Percentiles rank a stretch among this genome's conserved stretches.
Evolutionary conservation across 225 moss, liverwort and hornwort genomes (phyloP).

Genomic region (Takakia lepidozioides): DNA sequence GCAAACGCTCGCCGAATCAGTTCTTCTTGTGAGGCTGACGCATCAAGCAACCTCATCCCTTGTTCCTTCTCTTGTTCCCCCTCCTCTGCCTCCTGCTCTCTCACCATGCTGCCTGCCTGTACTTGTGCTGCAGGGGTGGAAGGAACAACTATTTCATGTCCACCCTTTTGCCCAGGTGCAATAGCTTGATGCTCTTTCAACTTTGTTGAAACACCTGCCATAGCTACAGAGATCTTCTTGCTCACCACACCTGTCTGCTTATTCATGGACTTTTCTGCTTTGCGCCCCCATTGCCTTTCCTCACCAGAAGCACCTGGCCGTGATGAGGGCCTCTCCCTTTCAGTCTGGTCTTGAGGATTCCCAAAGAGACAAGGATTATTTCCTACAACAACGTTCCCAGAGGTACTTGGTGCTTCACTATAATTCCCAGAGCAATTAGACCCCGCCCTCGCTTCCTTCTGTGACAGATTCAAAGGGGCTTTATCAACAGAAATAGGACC

Average conservation of each 20-base stretch:
- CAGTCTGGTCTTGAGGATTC: neutral
- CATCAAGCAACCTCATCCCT: constrained; percentile 26
- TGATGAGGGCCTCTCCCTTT: neutral
- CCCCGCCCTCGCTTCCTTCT: neutral
- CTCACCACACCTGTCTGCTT: constrained; percentile 31
- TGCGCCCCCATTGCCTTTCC: constrained; percentile 11
- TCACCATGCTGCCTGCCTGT: constrained; percentile 8
- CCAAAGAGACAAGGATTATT: neutral
- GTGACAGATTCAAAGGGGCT: no score
- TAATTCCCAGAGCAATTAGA: neutral
- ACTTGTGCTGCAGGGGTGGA: neutral
- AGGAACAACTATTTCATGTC: no score
- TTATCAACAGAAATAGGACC: neutral
- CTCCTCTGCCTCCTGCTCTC: constrained; percentile 30
- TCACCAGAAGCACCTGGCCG: constrained; percentile 1
- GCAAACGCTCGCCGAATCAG: constrained; percentile 94
- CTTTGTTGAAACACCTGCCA: constrained; percentile 7
- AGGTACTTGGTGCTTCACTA: constrained; percentile 2
- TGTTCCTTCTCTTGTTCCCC: constrained; percentile 7
- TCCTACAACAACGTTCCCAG: constrained; percentile 2
- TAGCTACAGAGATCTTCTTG: constrained; percentile 6
- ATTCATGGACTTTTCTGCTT: constrained; percentile 15
- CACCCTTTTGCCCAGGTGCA: no score
- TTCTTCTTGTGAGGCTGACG: constrained; percentile 56
- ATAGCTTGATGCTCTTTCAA: no score